phyloP scores from a whole-genome alignment of 257 asterid genomes.

The Paraleonurus japonicus region DNA sequence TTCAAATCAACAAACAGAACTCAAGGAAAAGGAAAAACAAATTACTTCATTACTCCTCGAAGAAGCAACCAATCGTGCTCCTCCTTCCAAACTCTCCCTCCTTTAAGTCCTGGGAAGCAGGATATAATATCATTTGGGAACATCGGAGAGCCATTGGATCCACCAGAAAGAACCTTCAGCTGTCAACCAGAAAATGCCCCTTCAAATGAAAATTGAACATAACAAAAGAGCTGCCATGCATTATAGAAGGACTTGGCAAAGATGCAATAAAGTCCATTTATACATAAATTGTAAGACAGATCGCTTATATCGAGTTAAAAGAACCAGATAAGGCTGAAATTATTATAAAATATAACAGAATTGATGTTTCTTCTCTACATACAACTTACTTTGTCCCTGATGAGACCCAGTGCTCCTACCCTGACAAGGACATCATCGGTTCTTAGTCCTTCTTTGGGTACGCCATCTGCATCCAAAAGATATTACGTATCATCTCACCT shows the following conservation, averaged over 20 bases:
- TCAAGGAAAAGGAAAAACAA: constrained; percentile 12
- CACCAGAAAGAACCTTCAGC: constrained; percentile 41
- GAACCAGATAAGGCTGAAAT: constrained; percentile 8
- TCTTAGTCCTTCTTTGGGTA: constrained; percentile 93
- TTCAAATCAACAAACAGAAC: constrained; percentile 13
- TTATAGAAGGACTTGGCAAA: constrained; percentile 10
- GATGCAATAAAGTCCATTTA: neutral
- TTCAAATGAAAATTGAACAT: constrained; percentile 26
- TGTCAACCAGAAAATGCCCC: constrained; percentile 37
- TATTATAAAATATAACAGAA: constrained; percentile 7
- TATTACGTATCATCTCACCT: constrained; percentile 15
- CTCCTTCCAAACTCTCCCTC: constrained; percentile 90
- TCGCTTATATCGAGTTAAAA: neutral
- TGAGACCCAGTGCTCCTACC: constrained; percentile 61
- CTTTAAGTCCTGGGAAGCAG: constrained; percentile 72
- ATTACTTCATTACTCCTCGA: constrained; percentile 77
- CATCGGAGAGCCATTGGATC: constrained; percentile 49
- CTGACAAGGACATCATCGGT: constrained; percentile 85
- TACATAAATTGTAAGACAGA: neutral
- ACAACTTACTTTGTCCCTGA: constrained; percentile 74
- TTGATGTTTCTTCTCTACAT: neutral
- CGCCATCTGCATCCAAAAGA: constrained; percentile 74
- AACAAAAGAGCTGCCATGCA: constrained; percentile 9
- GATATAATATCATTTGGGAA: constrained; percentile 64
- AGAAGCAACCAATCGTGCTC: constrained; percentile 73